phyloP scores from a whole-genome alignment of 306 rosid genomes.

The Senna tora region DNA sequence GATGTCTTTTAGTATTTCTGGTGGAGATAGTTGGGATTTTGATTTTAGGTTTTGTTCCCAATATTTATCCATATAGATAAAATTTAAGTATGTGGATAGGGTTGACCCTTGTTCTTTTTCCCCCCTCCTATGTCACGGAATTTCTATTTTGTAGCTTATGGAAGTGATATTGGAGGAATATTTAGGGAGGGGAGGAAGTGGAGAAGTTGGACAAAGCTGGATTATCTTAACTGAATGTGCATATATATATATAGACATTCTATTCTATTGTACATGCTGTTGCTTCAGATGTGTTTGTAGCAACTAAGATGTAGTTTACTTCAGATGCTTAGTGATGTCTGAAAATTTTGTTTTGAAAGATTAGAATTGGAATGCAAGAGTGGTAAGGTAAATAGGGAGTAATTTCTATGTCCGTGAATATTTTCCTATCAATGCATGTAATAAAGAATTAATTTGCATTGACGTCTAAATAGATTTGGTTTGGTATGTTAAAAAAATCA shows the following conservation, averaged over 20 bases:
- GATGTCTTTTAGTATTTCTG: conserved; percentile 2
- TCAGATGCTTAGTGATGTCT: too few species aligned
- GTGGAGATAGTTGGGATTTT: conserved; percentile 28
- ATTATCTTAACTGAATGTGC: not conserved
- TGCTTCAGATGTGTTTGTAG: not conserved
- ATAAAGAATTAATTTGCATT: too few species aligned
- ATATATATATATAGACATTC: not conserved
- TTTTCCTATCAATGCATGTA: too few species aligned
- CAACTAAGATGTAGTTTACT: not conserved
- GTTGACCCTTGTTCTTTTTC: not conserved
- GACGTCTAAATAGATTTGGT: too few species aligned
- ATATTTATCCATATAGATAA: not conserved
- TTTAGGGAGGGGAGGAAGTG: too few species aligned
- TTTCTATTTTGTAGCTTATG: not conserved
- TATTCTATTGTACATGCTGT: not conserved
- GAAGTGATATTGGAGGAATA: not conserved
- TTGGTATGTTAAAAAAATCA: too few species aligned
- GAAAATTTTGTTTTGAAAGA: too few species aligned
- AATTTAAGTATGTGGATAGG: conserved; percentile 22
- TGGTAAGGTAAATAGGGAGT: too few species aligned
- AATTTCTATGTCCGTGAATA: too few species aligned
- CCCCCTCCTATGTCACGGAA: not conserved
- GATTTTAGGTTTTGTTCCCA: not conserved
- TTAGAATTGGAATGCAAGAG: too few species aligned
- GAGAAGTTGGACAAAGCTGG: not conserved